Conservation (phyloP, 352 stramenopile species). For the Globisporangium irregulare region DNA sequence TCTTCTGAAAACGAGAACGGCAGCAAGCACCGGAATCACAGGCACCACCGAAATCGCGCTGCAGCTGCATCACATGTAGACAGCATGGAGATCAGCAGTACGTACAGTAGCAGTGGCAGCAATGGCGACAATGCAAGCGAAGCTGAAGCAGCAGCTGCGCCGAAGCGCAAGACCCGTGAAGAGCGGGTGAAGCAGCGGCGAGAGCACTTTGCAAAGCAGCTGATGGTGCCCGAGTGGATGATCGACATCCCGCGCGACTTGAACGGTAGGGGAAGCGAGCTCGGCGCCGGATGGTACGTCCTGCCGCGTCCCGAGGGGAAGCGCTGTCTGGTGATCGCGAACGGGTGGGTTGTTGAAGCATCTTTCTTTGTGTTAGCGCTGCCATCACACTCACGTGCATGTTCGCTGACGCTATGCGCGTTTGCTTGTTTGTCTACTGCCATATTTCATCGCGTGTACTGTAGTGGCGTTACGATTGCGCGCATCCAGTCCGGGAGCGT, state of each 20-base stretch:
- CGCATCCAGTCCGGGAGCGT: slow-evolving; percentile 75
- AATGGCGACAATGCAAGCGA: slow-evolving; percentile 15
- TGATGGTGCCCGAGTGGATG: slow-evolving; percentile 90
- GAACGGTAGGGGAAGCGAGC: slow-evolving; percentile 66
- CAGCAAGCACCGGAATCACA: slow-evolving; percentile 11
- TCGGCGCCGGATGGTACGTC: slow-evolving; percentile 88
- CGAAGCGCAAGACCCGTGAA: slow-evolving; percentile 68
- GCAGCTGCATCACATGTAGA: slow-evolving; percentile 7
- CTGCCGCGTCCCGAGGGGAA: slow-evolving; percentile 90
- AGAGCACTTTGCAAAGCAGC: slow-evolving; percentile 76
- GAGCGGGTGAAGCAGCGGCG: slow-evolving; percentile 70
- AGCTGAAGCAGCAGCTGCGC: slow-evolving; percentile 27
- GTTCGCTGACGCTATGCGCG: slow-evolving; percentile 2
- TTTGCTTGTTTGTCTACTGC: not conserved
- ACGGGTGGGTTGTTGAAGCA: slow-evolving; percentile 42
- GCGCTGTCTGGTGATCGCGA: slow-evolving; percentile 85
- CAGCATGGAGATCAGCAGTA: slow-evolving; percentile 28
- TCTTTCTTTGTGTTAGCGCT: not conserved
- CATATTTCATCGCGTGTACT: not conserved
- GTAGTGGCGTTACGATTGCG: slow-evolving; percentile 73
- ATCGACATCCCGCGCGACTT: slow-evolving; percentile 81
- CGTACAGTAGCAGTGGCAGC: not conserved
- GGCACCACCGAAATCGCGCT: slow-evolving; percentile 6
- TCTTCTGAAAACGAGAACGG: slow-evolving; percentile 24
- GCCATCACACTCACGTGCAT: slow-evolving; percentile 3